phyloP scores from a whole-genome alignment of 2,329 filamentous ascomycete species.

The Exophiala lecanii-corni region DNA sequence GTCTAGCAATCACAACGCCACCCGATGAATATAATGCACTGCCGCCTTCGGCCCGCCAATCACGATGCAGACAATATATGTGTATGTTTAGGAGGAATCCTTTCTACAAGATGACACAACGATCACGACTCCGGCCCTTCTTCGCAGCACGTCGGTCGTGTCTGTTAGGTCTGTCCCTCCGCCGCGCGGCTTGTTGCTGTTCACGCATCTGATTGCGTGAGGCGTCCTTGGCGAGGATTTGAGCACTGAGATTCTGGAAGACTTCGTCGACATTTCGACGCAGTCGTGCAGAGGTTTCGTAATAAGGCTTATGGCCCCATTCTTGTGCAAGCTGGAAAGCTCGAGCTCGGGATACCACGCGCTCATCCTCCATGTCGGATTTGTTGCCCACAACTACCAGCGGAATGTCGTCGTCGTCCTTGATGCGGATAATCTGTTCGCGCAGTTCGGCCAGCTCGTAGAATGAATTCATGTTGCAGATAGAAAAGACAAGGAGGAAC shows the following conservation, averaged over 20 bases:
- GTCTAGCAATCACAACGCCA: too few species aligned
- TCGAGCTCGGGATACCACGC: constrained; percentile 69
- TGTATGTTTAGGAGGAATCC: too few species aligned
- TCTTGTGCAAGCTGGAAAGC: constrained; percentile 81
- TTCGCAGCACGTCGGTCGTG: constrained; percentile 34
- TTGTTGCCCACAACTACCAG: constrained; percentile 93
- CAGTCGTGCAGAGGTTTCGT: constrained; percentile 79
- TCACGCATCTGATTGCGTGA: constrained; percentile 33
- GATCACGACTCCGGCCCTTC: constrained; percentile 32
- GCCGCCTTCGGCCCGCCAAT: too few species aligned
- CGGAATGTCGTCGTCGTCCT: constrained; percentile 77
- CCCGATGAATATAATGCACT: too few species aligned
- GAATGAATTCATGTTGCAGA: constrained; percentile 78
- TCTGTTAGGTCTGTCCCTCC: constrained; percentile 33
- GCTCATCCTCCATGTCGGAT: constrained; percentile 81
- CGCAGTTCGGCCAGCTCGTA: constrained; percentile 74
- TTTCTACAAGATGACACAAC: constrained; percentile 30
- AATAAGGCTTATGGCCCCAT: constrained; percentile 84
- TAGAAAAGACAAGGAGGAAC: constrained; percentile 87
- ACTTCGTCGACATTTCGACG: constrained; percentile 86
- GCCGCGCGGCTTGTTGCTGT: constrained; percentile 31
- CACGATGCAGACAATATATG: too few species aligned
- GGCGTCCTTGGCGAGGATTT: constrained; percentile 70
- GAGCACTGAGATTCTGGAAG: constrained; percentile 76
- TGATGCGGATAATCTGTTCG: constrained; percentile 87